These are phyloP conservation scores for Mollisia scopiformis DNA, from an alignment of 2,329 filamentous ascomycete species.

Conservation along the genomic window DNA sequence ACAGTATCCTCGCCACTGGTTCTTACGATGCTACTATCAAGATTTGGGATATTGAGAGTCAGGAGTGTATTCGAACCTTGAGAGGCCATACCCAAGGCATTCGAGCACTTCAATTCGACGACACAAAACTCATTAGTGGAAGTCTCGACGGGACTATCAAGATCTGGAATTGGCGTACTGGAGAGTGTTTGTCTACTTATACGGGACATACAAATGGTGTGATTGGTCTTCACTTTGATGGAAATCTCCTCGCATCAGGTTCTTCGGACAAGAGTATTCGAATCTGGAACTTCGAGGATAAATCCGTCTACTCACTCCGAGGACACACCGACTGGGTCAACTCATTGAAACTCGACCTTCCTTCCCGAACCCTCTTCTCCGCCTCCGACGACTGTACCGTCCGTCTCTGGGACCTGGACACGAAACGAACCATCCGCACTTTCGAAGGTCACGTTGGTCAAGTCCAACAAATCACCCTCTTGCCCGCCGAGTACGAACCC, in stretches of 20 bases:
- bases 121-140: constrained; percentile 87
- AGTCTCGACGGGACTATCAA: constrained; percentile 86
- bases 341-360: constrained; percentile 82
- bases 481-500: constrained; percentile 87
- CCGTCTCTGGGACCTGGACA: constrained; percentile 91
- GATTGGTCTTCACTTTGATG: constrained; percentile 85
- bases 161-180: constrained; percentile 96
- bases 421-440: constrained; percentile 71
- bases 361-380: constrained; percentile 85
- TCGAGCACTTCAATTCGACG: constrained; percentile 89
- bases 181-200: constrained; percentile 81
- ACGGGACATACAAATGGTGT: constrained; percentile 80
- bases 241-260: constrained; percentile 81
- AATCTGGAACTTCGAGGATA: constrained; percentile 89
- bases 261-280: constrained; percentile 89
- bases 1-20: constrained; percentile 88
- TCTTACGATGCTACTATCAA: constrained; percentile 96
- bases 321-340: constrained; percentile 97
- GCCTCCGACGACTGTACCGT: constrained; percentile 92
- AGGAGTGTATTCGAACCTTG: constrained; percentile 83
- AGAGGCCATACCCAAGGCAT: constrained; percentile 82
- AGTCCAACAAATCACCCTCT: constrained; percentile 85
- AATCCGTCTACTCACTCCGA: constrained; percentile 76
- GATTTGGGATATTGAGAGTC: constrained; percentile 92
- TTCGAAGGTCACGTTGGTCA: constrained; percentile 94